Percentiles rank a stretch among this genome's conserved stretches.
These are phyloP conservation scores for Xylaria castorea DNA, from an alignment of 495 filamentous ascomycete genomes.

Conservation along the genomic window DNA sequence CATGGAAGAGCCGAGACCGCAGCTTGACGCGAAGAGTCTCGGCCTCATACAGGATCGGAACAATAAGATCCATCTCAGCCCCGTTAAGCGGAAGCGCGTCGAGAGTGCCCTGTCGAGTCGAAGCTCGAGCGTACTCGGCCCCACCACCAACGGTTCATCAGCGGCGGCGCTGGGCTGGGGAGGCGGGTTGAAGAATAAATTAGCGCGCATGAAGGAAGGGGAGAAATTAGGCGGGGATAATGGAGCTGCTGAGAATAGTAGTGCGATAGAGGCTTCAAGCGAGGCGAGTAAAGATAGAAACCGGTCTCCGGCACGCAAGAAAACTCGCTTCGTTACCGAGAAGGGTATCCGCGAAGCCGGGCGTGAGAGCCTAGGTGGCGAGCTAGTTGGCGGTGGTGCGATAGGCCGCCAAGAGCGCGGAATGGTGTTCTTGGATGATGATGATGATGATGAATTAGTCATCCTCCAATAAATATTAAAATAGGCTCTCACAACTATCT, in stretches of 20 bases:
- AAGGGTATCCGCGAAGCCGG: conserved; percentile 80
- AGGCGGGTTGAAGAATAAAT: conserved; percentile 50
- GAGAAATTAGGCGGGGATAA: conserved; percentile 46
- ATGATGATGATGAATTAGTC: conserved; percentile 50
- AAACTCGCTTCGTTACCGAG: conserved; percentile 80
- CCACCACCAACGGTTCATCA: conserved; percentile 19
- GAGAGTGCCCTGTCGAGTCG: conserved; percentile 47
- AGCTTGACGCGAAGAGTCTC: conserved; percentile 56
- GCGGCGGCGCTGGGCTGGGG: conserved; percentile 56
- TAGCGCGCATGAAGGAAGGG: conserved; percentile 61
- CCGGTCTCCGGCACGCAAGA: conserved; percentile 67
- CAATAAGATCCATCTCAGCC: conserved; percentile 68
- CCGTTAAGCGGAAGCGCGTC: conserved; percentile 72
- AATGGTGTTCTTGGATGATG: conserved; percentile 50
- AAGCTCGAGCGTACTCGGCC: conserved; percentile 30
- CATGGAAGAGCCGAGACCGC: conserved; percentile 34
- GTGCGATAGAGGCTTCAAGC: conserved; percentile 4
- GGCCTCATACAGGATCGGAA: conserved; percentile 65
- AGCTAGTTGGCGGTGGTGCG: conserved; percentile 59
- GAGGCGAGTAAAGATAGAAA: conserved; percentile 25
- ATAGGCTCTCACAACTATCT: background rate
- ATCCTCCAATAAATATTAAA: conserved; percentile 32
- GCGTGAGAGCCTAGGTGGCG: conserved; percentile 72
- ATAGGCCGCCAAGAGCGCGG: conserved; percentile 39
- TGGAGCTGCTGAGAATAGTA: conserved; percentile 38